Base-by-base conservation (phyloP, 495 filamentous ascomycete genomes). In the Aspergillus heteromorphus region DNA sequence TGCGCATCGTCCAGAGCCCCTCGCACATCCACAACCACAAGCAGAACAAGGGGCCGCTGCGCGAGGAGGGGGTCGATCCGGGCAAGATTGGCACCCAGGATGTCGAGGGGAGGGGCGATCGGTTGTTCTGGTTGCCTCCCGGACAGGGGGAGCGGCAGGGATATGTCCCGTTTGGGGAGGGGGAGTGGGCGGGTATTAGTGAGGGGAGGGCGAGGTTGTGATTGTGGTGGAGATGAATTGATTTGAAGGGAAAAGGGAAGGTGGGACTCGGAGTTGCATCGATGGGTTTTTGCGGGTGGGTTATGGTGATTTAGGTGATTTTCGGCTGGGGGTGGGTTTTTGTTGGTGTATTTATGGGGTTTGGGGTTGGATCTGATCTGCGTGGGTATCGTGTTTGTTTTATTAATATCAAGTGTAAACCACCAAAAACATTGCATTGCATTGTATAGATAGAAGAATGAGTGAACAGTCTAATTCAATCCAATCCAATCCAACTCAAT, bases 1-100 rank as follows among this genome's bases (percentile, higher is more conserved):
- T 92, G 21, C 73, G 89, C 0, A 63, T 90, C 19, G 79, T 87
- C 4, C 62, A 73, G 40, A 76, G 73, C 43, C 73, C 80, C 34
- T 79, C 76, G 29, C 80, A 84, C 18, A 90, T 84, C 54, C 87
- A 93, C 64, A 92, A 91, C 66, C 85, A 91, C 64, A 93, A 93
- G 72, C 87, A 91, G 72, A 86, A 88, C 64, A 93, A 91, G 69
- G 81, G 85, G 6, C 82, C 83, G 1, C 73, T 91, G 23, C 76
- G 87, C 54, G 79, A 83, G 36, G 86, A 90, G 60, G 87, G 88
- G 0, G 79, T 89, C 7, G 82, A 89, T 62, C 83, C 83, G 13
- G 71, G 65, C 0, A 58, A 69, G 23, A 60, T 65, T 16, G 76
- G 76, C 5, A 69, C 58, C 2, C 84, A 85, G 68, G 81, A 78